Conservation (phyloP, 169 alveolate species). For the Plasmodium fragile region DNA sequence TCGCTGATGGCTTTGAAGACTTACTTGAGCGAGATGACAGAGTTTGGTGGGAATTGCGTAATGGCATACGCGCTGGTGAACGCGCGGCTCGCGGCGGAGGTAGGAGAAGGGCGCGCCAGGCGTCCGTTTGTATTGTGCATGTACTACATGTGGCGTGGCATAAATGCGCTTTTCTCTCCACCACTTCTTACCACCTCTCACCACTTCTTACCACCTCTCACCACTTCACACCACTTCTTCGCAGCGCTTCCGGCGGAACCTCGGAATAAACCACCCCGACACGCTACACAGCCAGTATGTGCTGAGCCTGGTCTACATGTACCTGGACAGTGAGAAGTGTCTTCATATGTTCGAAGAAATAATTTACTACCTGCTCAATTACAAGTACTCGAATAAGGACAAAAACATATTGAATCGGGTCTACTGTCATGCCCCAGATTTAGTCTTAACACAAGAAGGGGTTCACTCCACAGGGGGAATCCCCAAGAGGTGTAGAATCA, state of each 20-base stretch:
- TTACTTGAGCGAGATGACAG: background rate
- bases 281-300: slow-evolving; percentile 16
- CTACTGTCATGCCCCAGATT: slow-evolving; percentile 39
- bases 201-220: background rate
- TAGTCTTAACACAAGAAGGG: background rate
- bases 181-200: background rate
- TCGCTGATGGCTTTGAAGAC: slow-evolving; percentile 31
- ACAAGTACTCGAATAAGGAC: slow-evolving; percentile 11
- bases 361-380: slow-evolving; percentile 24
- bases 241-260: background rate
- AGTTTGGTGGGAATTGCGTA: background rate
- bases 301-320: slow-evolving; percentile 23
- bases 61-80: slow-evolving; percentile 34
- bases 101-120: background rate
- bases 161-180: background rate
- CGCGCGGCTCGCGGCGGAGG: slow-evolving; percentile 31
- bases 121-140: background rate
- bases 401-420: slow-evolving; percentile 1
- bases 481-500: background rate
- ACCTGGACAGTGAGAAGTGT: slow-evolving; percentile 19
- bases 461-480: background rate
- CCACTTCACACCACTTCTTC: background rate
- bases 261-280: slow-evolving; percentile 34
- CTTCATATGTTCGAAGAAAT: slow-evolving; percentile 31
- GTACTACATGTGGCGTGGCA: background rate